Percentiles rank a stretch among this genome's conserved stretches.
Conservation (phyloP, 2,329 filamentous ascomycete species). For the Fusarium graminum region DNA sequence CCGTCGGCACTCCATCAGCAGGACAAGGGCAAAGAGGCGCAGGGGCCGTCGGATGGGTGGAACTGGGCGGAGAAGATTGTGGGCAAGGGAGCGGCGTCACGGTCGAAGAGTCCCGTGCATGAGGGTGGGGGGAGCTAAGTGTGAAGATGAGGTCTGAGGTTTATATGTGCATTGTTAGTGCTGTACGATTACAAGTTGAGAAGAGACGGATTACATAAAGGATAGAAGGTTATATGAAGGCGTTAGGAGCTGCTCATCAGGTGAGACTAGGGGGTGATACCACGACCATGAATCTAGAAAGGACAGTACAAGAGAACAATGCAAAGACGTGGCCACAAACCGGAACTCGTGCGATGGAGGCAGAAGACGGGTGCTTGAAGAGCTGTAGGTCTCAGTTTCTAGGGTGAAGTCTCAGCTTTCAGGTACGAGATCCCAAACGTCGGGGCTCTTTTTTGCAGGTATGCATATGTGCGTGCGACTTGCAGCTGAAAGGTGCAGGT, state of each 20-base stretch:
- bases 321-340: slow-evolving; percentile 11
- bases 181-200: slow-evolving; percentile 21
- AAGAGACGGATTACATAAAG: slow-evolving; percentile 23
- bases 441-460: slow-evolving; percentile 2
- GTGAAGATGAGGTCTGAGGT: slow-evolving; percentile 12
- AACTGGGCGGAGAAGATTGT: slow-evolving; percentile 69
- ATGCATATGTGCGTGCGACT: slow-evolving; percentile 4
- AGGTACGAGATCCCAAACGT: slow-evolving; percentile 10
- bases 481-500: slow-evolving; percentile 11
- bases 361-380: slow-evolving; percentile 18
- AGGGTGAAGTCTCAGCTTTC: slow-evolving; percentile 30
- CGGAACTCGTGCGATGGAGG: background rate
- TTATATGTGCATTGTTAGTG: slow-evolving; percentile 8
- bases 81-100: slow-evolving; percentile 55
- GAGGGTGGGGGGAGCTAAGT: slow-evolving; percentile 31
- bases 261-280: slow-evolving; percentile 6
- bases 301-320: slow-evolving; percentile 5
- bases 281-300: slow-evolving; percentile 17
- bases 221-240: slow-evolving; percentile 34
- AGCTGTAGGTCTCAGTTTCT: slow-evolving; percentile 34
- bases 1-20: slow-evolving; percentile 32
- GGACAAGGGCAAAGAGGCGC: slow-evolving; percentile 43
- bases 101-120: slow-evolving; percentile 49
- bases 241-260: slow-evolving; percentile 16
- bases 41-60: slow-evolving; percentile 54